Evolutionary conservation across 306 rosid species (phyloP).

Genomic region (Malus sylvestris): DNA sequence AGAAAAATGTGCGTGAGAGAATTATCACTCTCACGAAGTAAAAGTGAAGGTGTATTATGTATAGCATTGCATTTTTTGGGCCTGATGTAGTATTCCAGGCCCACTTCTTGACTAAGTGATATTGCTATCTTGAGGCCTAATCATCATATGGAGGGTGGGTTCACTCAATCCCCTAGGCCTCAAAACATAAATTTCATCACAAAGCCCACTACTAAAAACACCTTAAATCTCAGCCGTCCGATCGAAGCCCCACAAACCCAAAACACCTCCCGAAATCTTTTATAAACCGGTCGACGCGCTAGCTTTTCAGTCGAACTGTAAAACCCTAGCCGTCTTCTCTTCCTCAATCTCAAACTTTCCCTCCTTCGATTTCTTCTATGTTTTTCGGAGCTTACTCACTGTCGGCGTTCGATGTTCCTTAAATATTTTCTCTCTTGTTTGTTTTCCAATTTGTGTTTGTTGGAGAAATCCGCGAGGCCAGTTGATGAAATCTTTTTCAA

Average conservation of each 20-base stretch:
- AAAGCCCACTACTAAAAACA: not conserved
- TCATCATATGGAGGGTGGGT: not conserved
- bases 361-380: too few species aligned
- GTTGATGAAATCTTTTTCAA: slow-evolving; percentile 28
- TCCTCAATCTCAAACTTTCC: too few species aligned
- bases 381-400: not conserved
- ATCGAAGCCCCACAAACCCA: not conserved
- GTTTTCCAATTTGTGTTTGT: not conserved
- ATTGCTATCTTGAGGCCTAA: not conserved
- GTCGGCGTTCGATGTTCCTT: not conserved
- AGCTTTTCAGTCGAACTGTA: not conserved
- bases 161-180: too few species aligned
- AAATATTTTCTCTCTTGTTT: too few species aligned
- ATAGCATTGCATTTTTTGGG: not conserved
- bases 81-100: not conserved
- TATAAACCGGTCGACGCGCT: not conserved
- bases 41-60: too few species aligned
- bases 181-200: too few species aligned
- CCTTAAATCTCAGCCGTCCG: slow-evolving; percentile 21
- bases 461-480: not conserved
- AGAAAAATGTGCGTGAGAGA: too few species aligned
- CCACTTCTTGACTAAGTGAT: not conserved
- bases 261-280: not conserved
- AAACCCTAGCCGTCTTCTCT: slow-evolving; percentile 9
- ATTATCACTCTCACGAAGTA: too few species aligned